These are phyloP conservation scores for Nigrograna mackinnonii DNA, from an alignment of 2,329 filamentous ascomycete genomes.

Conservation along the genomic window DNA sequence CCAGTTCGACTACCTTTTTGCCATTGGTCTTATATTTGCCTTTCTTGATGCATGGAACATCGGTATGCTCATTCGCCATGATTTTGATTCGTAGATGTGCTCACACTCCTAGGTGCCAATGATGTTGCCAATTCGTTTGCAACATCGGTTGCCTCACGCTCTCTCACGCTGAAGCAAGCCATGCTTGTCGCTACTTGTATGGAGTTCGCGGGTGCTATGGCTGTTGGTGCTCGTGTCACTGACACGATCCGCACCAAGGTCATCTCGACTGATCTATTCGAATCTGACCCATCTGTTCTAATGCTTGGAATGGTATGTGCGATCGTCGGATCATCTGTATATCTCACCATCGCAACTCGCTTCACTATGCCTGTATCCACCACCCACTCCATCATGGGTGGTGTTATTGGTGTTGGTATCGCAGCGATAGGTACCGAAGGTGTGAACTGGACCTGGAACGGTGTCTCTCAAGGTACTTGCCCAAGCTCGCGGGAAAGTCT, in stretches of 20 bases:
- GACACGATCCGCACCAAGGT: slow-evolving; percentile 55
- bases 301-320: slow-evolving; percentile 61
- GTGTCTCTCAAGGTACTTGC: slow-evolving; percentile 49
- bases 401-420: slow-evolving; percentile 49
- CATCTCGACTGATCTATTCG: slow-evolving; percentile 49
- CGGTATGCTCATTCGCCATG: slow-evolving; percentile 40
- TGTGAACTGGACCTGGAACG: slow-evolving; percentile 61
- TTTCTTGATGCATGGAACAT: slow-evolving; percentile 71
- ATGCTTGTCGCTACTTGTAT: slow-evolving; percentile 49
- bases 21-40: slow-evolving; percentile 66
- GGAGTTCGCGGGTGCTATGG: slow-evolving; percentile 51
- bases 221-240: slow-evolving; percentile 42
- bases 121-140: slow-evolving; percentile 56
- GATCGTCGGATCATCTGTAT: slow-evolving; percentile 55
- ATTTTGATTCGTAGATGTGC: background rate
- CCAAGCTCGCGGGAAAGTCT: background rate
- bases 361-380: slow-evolving; percentile 59
- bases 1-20: slow-evolving; percentile 67
- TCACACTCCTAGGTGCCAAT: slow-evolving; percentile 46
- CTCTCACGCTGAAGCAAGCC: slow-evolving; percentile 51
- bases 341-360: slow-evolving; percentile 56
- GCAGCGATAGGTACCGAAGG: slow-evolving; percentile 57
- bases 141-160: slow-evolving; percentile 52
- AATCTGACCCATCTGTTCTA: slow-evolving; percentile 50
- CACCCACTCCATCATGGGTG: slow-evolving; percentile 52